Conservation (phyloP, 192 early-diverging fungal genomes). For the Phycomyces nitens region DNA sequence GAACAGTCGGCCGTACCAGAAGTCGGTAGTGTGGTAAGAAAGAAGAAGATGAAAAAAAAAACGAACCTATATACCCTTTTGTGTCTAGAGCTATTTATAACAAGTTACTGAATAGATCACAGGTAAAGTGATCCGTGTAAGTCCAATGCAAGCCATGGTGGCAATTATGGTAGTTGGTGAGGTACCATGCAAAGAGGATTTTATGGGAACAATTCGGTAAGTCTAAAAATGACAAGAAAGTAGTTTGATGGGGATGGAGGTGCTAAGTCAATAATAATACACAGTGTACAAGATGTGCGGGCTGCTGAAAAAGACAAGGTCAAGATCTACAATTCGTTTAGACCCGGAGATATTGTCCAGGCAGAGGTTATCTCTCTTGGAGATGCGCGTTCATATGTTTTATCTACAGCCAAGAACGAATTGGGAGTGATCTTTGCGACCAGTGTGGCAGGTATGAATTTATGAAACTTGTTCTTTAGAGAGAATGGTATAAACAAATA, state of each 20-base stretch:
- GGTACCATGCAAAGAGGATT: slow-evolving; percentile 78
- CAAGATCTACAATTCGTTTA: slow-evolving; percentile 84
- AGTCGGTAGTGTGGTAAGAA: slow-evolving; percentile 62
- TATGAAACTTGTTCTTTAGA: too few relatives aligned
- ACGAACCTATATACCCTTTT: too few relatives aligned
- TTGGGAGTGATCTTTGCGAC: slow-evolving; percentile 92
- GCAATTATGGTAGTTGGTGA: slow-evolving; percentile 89
- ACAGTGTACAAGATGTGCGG: slow-evolving; percentile 84
- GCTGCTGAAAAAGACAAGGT: slow-evolving; percentile 94
- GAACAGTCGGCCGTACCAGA: slow-evolving; percentile 71
- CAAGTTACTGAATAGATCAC: slow-evolving; percentile 55
- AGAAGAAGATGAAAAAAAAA: too few relatives aligned
- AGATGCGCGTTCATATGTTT: slow-evolving; percentile 84
- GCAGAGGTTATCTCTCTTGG: slow-evolving; percentile 89
- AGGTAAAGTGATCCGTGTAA: slow-evolving; percentile 88
- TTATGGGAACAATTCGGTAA: slow-evolving; percentile 81
- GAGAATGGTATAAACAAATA: too few relatives aligned
- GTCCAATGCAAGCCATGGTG: slow-evolving; percentile 79
- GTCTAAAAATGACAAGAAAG: not conserved
- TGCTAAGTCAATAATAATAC: not conserved
- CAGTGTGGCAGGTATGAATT: slow-evolving; percentile 63
- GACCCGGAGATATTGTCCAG: slow-evolving; percentile 91
- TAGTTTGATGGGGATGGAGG: too few relatives aligned
- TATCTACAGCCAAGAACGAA: slow-evolving; percentile 92
- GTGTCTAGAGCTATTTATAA: too few relatives aligned